Conservation (phyloP, 371 early-diverging fungal genomes). For the Rhizopus arrhizus region DNA sequence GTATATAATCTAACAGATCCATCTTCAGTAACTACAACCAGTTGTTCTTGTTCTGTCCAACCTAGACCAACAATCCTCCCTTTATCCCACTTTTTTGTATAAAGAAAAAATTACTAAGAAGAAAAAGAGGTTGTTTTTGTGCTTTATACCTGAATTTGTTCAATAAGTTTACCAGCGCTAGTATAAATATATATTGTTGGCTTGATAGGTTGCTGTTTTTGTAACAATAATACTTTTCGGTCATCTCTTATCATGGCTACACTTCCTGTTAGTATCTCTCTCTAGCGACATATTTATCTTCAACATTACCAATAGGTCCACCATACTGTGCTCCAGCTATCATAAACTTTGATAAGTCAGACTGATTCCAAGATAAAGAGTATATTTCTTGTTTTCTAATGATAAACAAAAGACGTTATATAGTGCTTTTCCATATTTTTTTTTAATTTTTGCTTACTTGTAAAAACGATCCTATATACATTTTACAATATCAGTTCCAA, state of each 20-base stretch:
- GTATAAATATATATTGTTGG: slow-evolving; percentile 84
- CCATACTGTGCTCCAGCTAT: slow-evolving; percentile 87
- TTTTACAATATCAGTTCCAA: background rate
- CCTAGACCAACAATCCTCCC: slow-evolving; percentile 87
- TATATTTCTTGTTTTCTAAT: slow-evolving; percentile 78
- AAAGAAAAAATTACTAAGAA: no score
- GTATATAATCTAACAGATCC: slow-evolving; percentile 86
- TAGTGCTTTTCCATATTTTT: background rate
- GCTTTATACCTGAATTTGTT: slow-evolving; percentile 74
- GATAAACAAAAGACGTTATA: background rate
- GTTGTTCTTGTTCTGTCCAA: slow-evolving; percentile 86
- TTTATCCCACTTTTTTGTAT: slow-evolving; percentile 77
- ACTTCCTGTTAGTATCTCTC: background rate
- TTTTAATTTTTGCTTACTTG: slow-evolving; percentile 27
- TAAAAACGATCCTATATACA: slow-evolving; percentile 52
- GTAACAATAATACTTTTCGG: slow-evolving; percentile 73
- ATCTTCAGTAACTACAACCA: slow-evolving; percentile 87
- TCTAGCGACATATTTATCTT: background rate
- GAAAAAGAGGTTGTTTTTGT: background rate
- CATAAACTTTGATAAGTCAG: slow-evolving; percentile 81
- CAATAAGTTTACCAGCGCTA: slow-evolving; percentile 82
- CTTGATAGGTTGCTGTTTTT: slow-evolving; percentile 73
- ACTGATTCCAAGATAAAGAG: slow-evolving; percentile 83
- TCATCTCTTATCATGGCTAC: slow-evolving; percentile 88
- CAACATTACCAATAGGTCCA: slow-evolving; percentile 83